These are phyloP conservation scores for Ceriops decandra DNA, from an alignment of 345 rosid genomes.

Conservation along the genomic window DNA sequence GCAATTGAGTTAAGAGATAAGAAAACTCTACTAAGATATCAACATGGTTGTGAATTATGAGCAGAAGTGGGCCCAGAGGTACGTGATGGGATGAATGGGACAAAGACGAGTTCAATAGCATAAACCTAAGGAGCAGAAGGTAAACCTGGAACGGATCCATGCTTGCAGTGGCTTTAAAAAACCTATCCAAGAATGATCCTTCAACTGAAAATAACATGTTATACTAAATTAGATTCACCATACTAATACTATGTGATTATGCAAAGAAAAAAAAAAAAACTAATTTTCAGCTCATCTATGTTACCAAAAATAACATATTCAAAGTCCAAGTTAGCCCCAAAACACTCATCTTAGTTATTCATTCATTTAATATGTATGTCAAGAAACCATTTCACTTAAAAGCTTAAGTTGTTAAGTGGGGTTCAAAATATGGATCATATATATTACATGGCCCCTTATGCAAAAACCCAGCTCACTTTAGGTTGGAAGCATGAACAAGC, in stretches of 20 bases:
- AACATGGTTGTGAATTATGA: background rate
- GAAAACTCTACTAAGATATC: background rate
- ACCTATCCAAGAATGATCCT: slow-evolving; percentile 75
- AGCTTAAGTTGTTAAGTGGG: too few relatives aligned
- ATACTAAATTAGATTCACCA: background rate
- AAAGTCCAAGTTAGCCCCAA: too few relatives aligned
- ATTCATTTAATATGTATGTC: background rate
- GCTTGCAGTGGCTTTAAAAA: slow-evolving; percentile 63
- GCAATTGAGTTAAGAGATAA: background rate
- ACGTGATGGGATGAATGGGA: background rate
- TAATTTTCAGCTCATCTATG: too few relatives aligned
- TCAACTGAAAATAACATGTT: slow-evolving; percentile 45
- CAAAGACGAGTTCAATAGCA: background rate
- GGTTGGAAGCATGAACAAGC: too few relatives aligned
- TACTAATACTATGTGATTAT: background rate
- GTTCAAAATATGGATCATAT: too few relatives aligned
- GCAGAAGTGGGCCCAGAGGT: too few relatives aligned
- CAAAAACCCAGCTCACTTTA: too few relatives aligned
- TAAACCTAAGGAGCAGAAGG: slow-evolving; percentile 3
- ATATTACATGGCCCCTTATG: too few relatives aligned
- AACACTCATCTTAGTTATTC: too few relatives aligned
- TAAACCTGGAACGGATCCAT: slow-evolving; percentile 75
- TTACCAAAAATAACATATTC: too few relatives aligned
- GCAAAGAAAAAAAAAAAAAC: background rate
- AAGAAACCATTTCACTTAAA: too few relatives aligned